These are phyloP conservation scores for Acanthamoeba polyphaga DNA, from an alignment of 208 protist genomes.

Conservation along the genomic window DNA sequence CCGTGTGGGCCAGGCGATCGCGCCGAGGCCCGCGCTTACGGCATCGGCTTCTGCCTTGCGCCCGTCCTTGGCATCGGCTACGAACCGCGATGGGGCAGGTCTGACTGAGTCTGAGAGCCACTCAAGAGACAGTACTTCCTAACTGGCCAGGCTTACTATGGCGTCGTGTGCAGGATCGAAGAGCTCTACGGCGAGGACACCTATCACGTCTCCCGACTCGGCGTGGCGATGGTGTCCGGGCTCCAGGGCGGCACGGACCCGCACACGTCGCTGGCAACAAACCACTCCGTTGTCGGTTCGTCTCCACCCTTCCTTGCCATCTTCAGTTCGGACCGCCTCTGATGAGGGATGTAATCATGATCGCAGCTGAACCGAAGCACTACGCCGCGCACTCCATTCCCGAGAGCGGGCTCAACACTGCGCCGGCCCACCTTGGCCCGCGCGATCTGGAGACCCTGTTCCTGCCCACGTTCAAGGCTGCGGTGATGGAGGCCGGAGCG, in stretches of 20 bases:
- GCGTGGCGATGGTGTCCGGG: background rate
- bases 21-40: background rate
- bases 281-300: background rate
- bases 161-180: background rate
- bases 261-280: background rate
- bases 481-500: background rate
- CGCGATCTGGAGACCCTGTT: background rate
- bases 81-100: background rate
- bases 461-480: slow-evolving; percentile 23
- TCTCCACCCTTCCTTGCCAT: too few species aligned
- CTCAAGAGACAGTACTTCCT: too few species aligned
- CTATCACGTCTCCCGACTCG: background rate
- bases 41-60: background rate
- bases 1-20: background rate
- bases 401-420: slow-evolving; percentile 5
- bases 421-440: background rate
- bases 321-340: too few species aligned
- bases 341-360: too few species aligned
- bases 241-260: background rate
- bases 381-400: background rate
- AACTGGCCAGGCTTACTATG: too few species aligned
- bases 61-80: background rate
- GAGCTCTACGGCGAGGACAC: slow-evolving; percentile 20
- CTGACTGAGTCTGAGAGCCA: too few species aligned
- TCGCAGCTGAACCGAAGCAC: background rate